Evolutionary conservation across 2,329 filamentous ascomycete genomes (phyloP).

Genomic region (Calonectria hawksworthii): DNA sequence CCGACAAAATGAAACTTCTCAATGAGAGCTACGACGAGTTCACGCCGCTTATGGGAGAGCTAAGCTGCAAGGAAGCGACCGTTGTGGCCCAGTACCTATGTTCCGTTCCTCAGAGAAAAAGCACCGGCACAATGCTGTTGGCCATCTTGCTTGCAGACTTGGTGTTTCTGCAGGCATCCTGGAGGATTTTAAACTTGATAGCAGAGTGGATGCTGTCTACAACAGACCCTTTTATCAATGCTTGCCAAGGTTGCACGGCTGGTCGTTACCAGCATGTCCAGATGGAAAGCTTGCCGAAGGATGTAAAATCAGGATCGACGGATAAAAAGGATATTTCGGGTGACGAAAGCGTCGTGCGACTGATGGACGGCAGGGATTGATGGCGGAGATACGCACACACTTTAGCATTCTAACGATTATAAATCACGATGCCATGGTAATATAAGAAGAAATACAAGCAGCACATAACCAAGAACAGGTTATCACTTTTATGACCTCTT

Average conservation of each 20-base stretch:
- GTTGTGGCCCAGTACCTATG: slow-evolving; percentile 34
- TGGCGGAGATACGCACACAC: neutral
- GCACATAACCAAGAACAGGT: too few species aligned
- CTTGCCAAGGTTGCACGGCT: slow-evolving; percentile 16
- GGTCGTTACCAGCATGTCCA: neutral
- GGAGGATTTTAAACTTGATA: slow-evolving; percentile 24
- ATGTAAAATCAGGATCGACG: neutral
- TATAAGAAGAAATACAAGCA: too few species aligned
- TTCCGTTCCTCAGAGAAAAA: slow-evolving; percentile 30
- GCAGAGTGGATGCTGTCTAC: slow-evolving; percentile 21
- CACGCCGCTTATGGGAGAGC: neutral
- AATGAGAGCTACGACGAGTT: slow-evolving; percentile 27
- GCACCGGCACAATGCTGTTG: slow-evolving; percentile 23
- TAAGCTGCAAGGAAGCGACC: neutral
- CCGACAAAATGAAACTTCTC: neutral
- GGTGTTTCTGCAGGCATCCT: slow-evolving; percentile 34
- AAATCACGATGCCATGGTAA: too few species aligned
- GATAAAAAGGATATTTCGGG: neutral
- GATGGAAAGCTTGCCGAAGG: neutral
- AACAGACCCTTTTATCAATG: neutral
- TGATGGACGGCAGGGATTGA: neutral
- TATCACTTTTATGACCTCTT: too few species aligned
- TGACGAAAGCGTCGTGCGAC: neutral
- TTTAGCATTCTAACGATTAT: neutral
- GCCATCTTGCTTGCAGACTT: slow-evolving; percentile 31